phyloP scores from a whole-genome alignment of 441 rosid species.

The Erysimum cheiri region DNA sequence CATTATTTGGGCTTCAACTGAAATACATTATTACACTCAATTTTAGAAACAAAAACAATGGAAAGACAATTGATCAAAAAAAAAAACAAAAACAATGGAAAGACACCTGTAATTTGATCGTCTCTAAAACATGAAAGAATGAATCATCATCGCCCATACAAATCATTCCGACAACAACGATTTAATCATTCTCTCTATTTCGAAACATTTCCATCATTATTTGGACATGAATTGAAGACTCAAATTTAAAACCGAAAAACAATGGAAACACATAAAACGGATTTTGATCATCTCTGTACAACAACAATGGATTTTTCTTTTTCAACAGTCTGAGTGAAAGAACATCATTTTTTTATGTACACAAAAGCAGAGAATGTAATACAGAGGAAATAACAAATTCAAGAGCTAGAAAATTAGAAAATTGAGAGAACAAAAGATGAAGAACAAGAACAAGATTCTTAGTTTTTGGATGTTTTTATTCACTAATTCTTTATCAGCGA shows the following conservation, averaged over 20 bases:
- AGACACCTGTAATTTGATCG: conserved; percentile 3
- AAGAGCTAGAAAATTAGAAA: conserved; percentile 35
- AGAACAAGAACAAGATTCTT: conserved; percentile 19
- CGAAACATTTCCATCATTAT: neutral
- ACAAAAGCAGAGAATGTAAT: conserved; percentile 36
- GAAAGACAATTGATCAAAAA: too few species aligned
- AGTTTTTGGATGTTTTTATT: conserved; percentile 30
- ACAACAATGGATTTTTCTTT: conserved; percentile 4
- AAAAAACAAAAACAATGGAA: neutral
- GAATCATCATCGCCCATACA: conserved; percentile 26
- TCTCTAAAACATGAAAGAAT: neutral
- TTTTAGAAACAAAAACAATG: neutral
- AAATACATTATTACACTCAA: neutral
- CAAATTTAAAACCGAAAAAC: neutral
- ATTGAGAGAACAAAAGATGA: conserved; percentile 24
- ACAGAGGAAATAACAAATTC: conserved; percentile 20
- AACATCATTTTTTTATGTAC: conserved; percentile 38
- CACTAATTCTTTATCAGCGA: conserved; percentile 47
- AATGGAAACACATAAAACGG: conserved; percentile 25
- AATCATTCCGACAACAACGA: conserved; percentile 25
- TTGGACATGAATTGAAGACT: neutral
- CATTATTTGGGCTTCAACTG: conserved; percentile 18
- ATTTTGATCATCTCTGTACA: conserved; percentile 41
- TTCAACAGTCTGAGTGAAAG: conserved; percentile 32
- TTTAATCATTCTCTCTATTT: conserved; percentile 9